Conservation (phyloP, 208 protist species). For the Strigomonas culicis region DNA sequence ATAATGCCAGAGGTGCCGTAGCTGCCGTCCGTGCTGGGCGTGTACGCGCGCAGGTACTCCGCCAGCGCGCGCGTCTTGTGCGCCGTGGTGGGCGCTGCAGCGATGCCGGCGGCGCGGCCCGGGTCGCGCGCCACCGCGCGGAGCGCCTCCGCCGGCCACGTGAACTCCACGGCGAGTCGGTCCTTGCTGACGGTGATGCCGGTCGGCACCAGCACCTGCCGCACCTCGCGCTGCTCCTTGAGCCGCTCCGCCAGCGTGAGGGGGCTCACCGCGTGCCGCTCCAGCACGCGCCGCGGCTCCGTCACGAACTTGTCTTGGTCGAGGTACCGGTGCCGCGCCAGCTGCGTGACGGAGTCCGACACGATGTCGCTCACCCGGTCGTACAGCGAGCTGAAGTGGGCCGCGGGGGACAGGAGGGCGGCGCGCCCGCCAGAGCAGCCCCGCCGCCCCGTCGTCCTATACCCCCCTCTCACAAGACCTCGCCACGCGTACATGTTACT, state of each 20-base stretch:
- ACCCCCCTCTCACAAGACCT: too few relatives aligned
- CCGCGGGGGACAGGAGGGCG: neutral
- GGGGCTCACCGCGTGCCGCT: slow-evolving; percentile 22
- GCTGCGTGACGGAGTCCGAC: slow-evolving; percentile 11
- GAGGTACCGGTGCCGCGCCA: slow-evolving; percentile 18
- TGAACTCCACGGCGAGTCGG: slow-evolving; percentile 62
- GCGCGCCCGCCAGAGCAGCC: too few relatives aligned
- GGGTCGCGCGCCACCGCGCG: slow-evolving; percentile 5
- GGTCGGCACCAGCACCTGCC: slow-evolving; percentile 49
- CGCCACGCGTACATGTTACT: too few relatives aligned
- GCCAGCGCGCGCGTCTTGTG: slow-evolving; percentile 54
- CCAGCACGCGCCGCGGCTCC: slow-evolving; percentile 48
- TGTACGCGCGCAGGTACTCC: slow-evolving; percentile 82
- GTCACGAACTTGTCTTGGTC: slow-evolving; percentile 59
- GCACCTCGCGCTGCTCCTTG: slow-evolving; percentile 36
- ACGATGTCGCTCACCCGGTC: slow-evolving; percentile 21
- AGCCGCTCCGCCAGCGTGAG: slow-evolving; percentile 66
- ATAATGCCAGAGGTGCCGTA: slow-evolving; percentile 32
- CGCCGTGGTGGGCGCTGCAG: neutral
- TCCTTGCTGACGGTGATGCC: slow-evolving; percentile 48
- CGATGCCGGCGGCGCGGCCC: neutral
- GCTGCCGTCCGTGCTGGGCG: slow-evolving; percentile 78
- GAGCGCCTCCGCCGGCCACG: slow-evolving; percentile 48
- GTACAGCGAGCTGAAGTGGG: slow-evolving; percentile 13
- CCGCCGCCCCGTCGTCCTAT: too few relatives aligned